Evolutionary conservation across 2,329 filamentous ascomycete genomes (phyloP).

Genomic region (Venturia carpophila): DNA sequence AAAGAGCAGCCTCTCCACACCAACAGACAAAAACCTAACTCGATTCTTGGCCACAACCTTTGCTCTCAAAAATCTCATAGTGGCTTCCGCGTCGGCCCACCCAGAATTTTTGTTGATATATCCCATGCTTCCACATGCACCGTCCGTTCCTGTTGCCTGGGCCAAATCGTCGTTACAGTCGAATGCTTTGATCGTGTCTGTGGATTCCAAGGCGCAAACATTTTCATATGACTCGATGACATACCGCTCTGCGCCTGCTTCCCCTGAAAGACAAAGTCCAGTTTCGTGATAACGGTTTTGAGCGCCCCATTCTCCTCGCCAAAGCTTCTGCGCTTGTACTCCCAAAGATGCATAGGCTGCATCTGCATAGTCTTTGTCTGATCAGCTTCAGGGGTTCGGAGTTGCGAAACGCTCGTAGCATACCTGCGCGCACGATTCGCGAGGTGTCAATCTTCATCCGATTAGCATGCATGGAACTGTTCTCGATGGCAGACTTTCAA

Average conservation of each 20-base stretch:
- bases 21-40: slow-evolving; percentile 42
- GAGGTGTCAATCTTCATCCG: slow-evolving; percentile 16
- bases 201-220: slow-evolving; percentile 29
- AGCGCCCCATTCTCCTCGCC: slow-evolving; percentile 52
- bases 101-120: slow-evolving; percentile 69
- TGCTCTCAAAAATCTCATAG: slow-evolving; percentile 56
- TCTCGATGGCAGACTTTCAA: slow-evolving; percentile 19
- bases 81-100: slow-evolving; percentile 70
- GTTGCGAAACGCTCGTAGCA: neutral
- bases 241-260: slow-evolving; percentile 36
- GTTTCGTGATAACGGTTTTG: slow-evolving; percentile 62
- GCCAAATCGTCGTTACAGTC: slow-evolving; percentile 33
- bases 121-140: slow-evolving; percentile 51
- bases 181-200: slow-evolving; percentile 35
- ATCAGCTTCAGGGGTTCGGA: neutral
- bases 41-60: slow-evolving; percentile 48
- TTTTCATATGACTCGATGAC: slow-evolving; percentile 32
- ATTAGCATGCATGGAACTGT: neutral
- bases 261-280: slow-evolving; percentile 57
- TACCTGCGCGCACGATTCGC: slow-evolving; percentile 17
- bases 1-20: slow-evolving; percentile 39
- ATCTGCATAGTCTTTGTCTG: slow-evolving; percentile 55
- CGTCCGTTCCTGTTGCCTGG: slow-evolving; percentile 34
- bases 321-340: slow-evolving; percentile 59
- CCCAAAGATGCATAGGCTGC: slow-evolving; percentile 68